These are phyloP conservation scores for Syncephalastrum racemosum DNA, from an alignment of 371 early-diverging fungal genomes.

Conservation along the genomic window DNA sequence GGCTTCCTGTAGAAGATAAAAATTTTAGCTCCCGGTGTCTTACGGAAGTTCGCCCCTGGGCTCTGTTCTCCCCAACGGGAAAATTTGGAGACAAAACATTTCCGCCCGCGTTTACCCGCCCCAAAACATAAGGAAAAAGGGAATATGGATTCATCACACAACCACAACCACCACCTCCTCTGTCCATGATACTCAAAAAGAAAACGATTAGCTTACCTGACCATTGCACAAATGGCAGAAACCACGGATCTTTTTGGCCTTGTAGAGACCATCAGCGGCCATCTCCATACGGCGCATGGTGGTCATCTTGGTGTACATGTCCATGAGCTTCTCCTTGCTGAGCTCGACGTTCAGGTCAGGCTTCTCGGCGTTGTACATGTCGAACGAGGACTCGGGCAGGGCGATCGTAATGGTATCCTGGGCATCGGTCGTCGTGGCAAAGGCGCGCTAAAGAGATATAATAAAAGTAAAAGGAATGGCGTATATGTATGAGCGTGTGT, in stretches of 20 bases:
- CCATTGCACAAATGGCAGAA: conserved; percentile 99
- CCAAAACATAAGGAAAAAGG: neutral
- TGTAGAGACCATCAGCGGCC: conserved; percentile 94
- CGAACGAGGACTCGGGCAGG: conserved; percentile 61
- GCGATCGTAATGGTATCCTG: conserved; percentile 52
- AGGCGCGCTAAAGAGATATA: conserved; percentile 32
- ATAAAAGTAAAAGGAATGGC: too few species aligned
- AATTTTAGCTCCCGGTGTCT: neutral
- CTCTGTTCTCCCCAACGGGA: conserved; percentile 6
- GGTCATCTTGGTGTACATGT: conserved; percentile 88
- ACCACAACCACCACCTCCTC: neutral
- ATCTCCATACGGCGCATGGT: conserved; percentile 92
- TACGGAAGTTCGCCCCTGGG: conserved; percentile 1
- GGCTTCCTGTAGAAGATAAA: conserved; percentile 73
- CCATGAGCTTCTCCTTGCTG: conserved; percentile 71
- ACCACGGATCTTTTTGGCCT: conserved; percentile 95
- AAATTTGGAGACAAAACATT: conserved; percentile 4
- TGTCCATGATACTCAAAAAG: neutral
- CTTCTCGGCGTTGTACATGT: conserved; percentile 65
- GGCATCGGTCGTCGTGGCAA: conserved; percentile 32
- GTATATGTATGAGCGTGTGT: too few species aligned
- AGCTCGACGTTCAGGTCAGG: conserved; percentile 63
- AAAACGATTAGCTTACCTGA: conserved; percentile 62
- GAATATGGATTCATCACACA: too few species aligned
- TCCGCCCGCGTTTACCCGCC: conserved; percentile 22